Evolutionary conservation across 2,329 filamentous ascomycete genomes (phyloP).

Genomic region (Atkinsonella texensis): DNA sequence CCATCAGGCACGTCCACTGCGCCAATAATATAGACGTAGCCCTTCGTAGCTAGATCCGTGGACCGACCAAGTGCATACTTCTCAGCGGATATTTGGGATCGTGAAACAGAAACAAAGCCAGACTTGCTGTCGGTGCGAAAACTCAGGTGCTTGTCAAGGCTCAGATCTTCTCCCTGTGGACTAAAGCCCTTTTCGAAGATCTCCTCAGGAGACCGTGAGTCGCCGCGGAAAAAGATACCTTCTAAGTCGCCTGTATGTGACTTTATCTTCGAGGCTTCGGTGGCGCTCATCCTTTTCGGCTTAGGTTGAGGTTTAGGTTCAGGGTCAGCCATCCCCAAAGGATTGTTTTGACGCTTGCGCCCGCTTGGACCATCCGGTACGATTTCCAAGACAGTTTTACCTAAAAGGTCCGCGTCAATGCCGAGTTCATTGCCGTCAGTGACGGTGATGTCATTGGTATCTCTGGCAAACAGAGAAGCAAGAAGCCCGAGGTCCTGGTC

Average conservation of each 20-base stretch:
- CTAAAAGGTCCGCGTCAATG: not conserved
- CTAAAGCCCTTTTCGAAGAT: constrained; percentile 5
- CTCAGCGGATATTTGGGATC: not conserved
- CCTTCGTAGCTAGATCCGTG: not conserved
- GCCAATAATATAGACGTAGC: constrained; percentile 6
- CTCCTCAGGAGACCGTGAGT: constrained; percentile 3
- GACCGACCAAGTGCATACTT: constrained; percentile 4
- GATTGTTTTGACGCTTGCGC: not conserved
- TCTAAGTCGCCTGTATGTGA: not conserved
- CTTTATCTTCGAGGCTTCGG: not conserved
- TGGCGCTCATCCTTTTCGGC: not conserved
- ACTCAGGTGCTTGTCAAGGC: constrained; percentile 4
- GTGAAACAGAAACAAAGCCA: constrained; percentile 4
- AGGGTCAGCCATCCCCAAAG: not conserved
- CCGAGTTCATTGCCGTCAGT: not conserved
- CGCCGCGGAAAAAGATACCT: constrained; percentile 8
- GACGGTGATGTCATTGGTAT: not conserved
- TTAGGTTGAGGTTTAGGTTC: not conserved
- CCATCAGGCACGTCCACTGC: constrained; percentile 2
- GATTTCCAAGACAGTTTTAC: not conserved
- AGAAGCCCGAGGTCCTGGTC: too few species aligned
- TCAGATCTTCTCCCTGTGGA: constrained; percentile 3
- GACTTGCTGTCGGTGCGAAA: not conserved
- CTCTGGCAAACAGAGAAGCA: not conserved
- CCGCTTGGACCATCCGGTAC: not conserved